Base-by-base conservation (phyloP, 176 grass and related monocot genomes). In the Hordeum vulgare region DNA sequence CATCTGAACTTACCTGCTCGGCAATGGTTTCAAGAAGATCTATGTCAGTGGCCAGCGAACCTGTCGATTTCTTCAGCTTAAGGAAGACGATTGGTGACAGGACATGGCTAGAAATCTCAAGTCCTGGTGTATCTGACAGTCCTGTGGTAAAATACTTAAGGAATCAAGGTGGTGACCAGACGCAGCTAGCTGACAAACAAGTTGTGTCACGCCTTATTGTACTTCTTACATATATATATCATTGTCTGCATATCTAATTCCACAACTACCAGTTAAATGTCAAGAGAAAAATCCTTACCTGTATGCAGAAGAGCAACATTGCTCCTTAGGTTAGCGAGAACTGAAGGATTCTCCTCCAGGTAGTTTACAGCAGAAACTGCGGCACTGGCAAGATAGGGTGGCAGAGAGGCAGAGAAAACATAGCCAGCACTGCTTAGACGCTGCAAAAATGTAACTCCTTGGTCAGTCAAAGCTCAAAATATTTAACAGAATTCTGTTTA, bases 391-490 rank as follows among this genome's bases (percentile, higher is more conserved):
- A 98, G 96, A 85, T 98, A 98, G 42, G 92, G 96, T 80, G 96
- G 96, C 56, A 98, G 86, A 61, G 96, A 98, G 29, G 96, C 96
- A 79, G 96, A 95, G 82, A 98, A 98, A 58, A 95, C 93, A 90
- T 98, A 98, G 3, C 90, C 96, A 64, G 96, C 73, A 24, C 96
- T 98, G 82, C 96, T 98, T 72, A 98, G 81, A 44, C 92, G 91
- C 96, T 98, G 78, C 86, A 91, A 83, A 69, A 83, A 78, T 20
- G 63, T 77, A 86, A 42, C 2, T 59, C 25, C 26, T 58, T 64
- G 56, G 39, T 89, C 44, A 82, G 29, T 74, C 41, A 42, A 20
- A 76, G 31, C 0, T 69, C 18, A 79, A 89, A 81, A 89, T 9
- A 59, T 84, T 40, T 37, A 54, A 40, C 8, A 79, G 2, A 75